phyloP scores from a whole-genome alignment of 192 early-diverging fungal species.

The Cladochytrium replicatum region DNA sequence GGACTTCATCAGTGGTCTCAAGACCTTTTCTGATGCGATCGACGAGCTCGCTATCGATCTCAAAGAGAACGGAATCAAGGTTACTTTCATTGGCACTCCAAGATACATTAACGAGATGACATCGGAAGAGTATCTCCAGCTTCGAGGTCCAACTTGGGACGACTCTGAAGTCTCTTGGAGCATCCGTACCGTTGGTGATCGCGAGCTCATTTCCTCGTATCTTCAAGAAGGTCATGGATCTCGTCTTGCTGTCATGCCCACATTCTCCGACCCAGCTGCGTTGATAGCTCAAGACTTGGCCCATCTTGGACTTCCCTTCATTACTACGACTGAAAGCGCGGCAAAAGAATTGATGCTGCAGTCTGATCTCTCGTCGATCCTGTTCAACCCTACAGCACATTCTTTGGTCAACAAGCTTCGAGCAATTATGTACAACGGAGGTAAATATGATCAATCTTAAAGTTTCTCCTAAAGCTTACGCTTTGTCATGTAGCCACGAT shows the following conservation, averaged over 20 bases:
- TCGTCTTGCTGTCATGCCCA: conserved; percentile 18
- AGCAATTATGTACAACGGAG: too few relatives aligned
- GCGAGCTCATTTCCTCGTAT: conserved; percentile 12
- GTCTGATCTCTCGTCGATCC: too few relatives aligned
- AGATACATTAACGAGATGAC: conserved; percentile 19
- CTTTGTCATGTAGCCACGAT: too few relatives aligned
- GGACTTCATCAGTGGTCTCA: conserved; percentile 17
- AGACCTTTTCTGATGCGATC: conserved; percentile 30
- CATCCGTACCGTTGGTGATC: neutral
- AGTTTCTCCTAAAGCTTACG: too few relatives aligned
- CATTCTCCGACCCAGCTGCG: conserved; percentile 14
- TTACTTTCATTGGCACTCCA: conserved; percentile 21
- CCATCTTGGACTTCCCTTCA: conserved; percentile 14
- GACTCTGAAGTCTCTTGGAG: conserved; percentile 16
- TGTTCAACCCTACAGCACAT: too few relatives aligned
- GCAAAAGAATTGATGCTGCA: too few relatives aligned
- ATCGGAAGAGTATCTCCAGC: conserved; percentile 25
- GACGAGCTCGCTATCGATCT: conserved; percentile 10
- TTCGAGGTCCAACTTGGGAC: conserved; percentile 22
- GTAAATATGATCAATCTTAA: too few relatives aligned
- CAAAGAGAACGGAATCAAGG: neutral
- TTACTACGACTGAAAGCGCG: conserved; percentile 10
- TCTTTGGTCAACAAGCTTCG: too few relatives aligned
- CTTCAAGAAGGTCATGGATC: conserved; percentile 1
- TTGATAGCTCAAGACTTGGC: conserved; percentile 9